Percentiles rank a stretch among this genome's conserved stretches.
Conservation (phyloP, 2,329 filamentous ascomycete species). For the Penicillium sp. region DNA sequence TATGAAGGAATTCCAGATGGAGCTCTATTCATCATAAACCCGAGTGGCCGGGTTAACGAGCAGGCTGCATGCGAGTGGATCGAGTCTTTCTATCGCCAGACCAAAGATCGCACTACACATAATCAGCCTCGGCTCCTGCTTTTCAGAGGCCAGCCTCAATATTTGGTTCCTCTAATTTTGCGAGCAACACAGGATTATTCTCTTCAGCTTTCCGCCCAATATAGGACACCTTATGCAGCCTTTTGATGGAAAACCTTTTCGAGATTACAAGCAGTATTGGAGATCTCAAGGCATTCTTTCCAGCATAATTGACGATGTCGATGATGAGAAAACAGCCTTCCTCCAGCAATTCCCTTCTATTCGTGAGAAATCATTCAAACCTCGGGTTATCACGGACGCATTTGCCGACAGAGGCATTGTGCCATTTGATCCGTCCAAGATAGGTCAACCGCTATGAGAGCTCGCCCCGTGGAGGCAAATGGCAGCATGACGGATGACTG, state of each 20-base stretch:
- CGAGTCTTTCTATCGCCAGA: neutral
- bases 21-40: neutral
- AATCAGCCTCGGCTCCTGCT: neutral
- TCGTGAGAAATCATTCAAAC: neutral
- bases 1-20: neutral
- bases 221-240: conserved; percentile 5
- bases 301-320: neutral
- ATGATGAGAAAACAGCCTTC: neutral
- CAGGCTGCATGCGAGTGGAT: neutral
- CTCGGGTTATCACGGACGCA: neutral
- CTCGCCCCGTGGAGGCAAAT: too few species aligned
- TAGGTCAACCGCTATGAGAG: neutral
- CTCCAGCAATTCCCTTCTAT: neutral
- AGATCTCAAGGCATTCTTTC: neutral
- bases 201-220: neutral
- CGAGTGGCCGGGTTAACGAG: neutral
- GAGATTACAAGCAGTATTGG: neutral
- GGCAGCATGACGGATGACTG: too few species aligned
- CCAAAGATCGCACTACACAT: neutral
- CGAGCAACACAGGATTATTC: neutral
- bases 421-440: neutral
- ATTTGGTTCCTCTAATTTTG: neutral
- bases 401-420: neutral
- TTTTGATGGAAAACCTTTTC: neutral
- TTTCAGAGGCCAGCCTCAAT: neutral